Percentiles rank a stretch among this genome's conserved stretches.
These are phyloP conservation scores for Globisporangium irregulare DNA, from an alignment of 352 stramenopile genomes.

Conservation along the genomic window DNA sequence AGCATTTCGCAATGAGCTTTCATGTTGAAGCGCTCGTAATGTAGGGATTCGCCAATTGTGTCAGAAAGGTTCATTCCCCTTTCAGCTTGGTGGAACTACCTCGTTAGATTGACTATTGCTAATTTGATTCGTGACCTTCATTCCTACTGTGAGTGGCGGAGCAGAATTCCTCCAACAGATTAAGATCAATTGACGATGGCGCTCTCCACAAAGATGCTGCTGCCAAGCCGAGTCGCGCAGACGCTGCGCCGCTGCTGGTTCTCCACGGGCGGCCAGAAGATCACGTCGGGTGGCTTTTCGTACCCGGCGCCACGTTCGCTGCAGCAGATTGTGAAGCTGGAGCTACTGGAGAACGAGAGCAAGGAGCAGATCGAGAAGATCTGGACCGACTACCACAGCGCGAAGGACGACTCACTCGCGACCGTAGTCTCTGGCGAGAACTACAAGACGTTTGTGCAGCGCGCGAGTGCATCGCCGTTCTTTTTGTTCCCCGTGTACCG, in stretches of 20 bases:
- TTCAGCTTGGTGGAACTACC: too few relatives aligned
- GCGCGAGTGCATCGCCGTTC: slow-evolving; percentile 55
- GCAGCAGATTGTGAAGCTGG: slow-evolving; percentile 83
- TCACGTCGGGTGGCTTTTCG: slow-evolving; percentile 60
- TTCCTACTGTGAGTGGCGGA: not conserved
- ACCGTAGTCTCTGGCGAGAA: slow-evolving; percentile 32
- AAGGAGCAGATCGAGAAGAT: slow-evolving; percentile 57
- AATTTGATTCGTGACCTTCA: not conserved
- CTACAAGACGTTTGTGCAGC: slow-evolving; percentile 47
- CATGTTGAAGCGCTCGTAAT: too few relatives aligned
- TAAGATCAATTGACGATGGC: not conserved
- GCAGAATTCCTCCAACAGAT: not conserved
- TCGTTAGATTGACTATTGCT: too few relatives aligned
- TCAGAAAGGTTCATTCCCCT: too few relatives aligned
- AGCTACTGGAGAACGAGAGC: slow-evolving; percentile 71
- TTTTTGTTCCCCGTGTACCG: slow-evolving; percentile 86
- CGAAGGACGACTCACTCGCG: slow-evolving; percentile 75
- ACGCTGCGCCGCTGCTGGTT: slow-evolving; percentile 10
- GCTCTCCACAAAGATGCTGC: not conserved
- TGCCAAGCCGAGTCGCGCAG: slow-evolving; percentile 7
- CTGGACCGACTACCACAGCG: slow-evolving; percentile 76
- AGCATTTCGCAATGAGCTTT: too few relatives aligned
- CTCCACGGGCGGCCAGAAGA: slow-evolving; percentile 13
- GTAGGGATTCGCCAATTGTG: too few relatives aligned
- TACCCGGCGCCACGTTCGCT: slow-evolving; percentile 76